Base-by-base conservation (phyloP, 352 stramenopile genomes). In the Blastocystis hominis region DNA sequence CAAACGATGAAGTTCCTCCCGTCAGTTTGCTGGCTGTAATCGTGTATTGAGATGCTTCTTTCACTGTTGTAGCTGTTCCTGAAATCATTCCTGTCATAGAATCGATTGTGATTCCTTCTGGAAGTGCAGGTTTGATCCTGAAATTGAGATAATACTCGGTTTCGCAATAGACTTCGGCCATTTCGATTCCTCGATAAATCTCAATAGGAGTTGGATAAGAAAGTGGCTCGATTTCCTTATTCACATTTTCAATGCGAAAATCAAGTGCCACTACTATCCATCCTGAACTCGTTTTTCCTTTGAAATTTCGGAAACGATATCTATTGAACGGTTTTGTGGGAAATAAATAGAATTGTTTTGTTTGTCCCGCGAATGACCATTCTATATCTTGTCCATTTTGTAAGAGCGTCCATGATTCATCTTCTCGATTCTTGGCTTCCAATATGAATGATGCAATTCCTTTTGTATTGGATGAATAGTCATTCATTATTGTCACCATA, bases 111-210 rank as follows among this genome's bases (percentile, higher is more conserved):
- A 80, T 44, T 6, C 69, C 69, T 20, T 17, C 38, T 20, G 69
- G 69, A 80, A 80, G 69, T 13, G 40, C 46, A 30, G 69, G 69
- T 66, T 24, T 80, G 15, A 80, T 50, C 40, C 10, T 50, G 40
- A 50, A 72, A 34, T 47, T 15, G 10, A 42, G 7, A 34, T 50
- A 72, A 9, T 66, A 30, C 15, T 66, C 56, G 6, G 30, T n/a
- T n/a, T 2, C n/a, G 1, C 50, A 59, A 38, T 62, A 80, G 42
- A 64, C 70, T 47, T 80, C 70, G 13, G 46, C 70, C 70, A 80
- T 80, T 47, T 80, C 70, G 40, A 80, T 80, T 6, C 55, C 38
- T 34, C 55, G 59, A 13, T 44, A 80, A 10, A 80, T 46, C 3
- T 7, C 15, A 20, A 64, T 46, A 30, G 34, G 44, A 5, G 46